Evolutionary conservation across 495 filamentous ascomycete species (phyloP).

Genomic region (Neurospora sp.): DNA sequence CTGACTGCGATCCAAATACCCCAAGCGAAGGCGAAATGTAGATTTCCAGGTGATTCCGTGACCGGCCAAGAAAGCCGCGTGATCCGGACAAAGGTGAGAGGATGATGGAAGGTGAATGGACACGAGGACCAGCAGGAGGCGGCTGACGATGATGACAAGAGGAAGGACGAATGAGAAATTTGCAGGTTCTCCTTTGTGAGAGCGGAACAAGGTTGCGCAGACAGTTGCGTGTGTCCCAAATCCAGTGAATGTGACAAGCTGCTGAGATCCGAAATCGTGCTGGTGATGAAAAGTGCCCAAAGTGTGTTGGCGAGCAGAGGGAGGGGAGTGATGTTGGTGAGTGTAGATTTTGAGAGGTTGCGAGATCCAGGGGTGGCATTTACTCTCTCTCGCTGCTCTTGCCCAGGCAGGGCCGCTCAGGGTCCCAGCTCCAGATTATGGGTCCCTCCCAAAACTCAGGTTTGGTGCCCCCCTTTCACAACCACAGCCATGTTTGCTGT

Average conservation of each 20-base stretch:
- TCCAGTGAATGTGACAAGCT: neutral
- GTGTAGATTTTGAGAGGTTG: neutral
- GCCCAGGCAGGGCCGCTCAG: neutral
- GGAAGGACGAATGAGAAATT: neutral
- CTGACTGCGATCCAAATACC: neutral
- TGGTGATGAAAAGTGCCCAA: neutral
- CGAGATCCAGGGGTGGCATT: neutral
- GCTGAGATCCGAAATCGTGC: conserved; percentile 3
- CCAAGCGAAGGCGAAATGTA: neutral
- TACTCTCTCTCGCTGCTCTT: neutral
- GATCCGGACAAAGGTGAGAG: neutral
- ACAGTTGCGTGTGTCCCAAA: neutral
- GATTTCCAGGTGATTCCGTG: neutral
- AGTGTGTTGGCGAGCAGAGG: neutral
- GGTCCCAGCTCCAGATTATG: neutral
- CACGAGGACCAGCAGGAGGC: neutral
- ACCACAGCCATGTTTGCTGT: neutral
- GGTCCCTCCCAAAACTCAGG: neutral
- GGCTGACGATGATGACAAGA: neutral
- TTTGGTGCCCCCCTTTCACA: neutral
- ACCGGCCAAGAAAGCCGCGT: neutral
- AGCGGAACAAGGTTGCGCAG: neutral
- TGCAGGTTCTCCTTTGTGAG: neutral
- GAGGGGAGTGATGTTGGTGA: neutral
- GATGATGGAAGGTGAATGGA: neutral